Evolutionary conservation across 73 alveolate genomes (phyloP), one percentile per base, ranked within the genome.

Genomic region (Halteria grandinella): DNA sequence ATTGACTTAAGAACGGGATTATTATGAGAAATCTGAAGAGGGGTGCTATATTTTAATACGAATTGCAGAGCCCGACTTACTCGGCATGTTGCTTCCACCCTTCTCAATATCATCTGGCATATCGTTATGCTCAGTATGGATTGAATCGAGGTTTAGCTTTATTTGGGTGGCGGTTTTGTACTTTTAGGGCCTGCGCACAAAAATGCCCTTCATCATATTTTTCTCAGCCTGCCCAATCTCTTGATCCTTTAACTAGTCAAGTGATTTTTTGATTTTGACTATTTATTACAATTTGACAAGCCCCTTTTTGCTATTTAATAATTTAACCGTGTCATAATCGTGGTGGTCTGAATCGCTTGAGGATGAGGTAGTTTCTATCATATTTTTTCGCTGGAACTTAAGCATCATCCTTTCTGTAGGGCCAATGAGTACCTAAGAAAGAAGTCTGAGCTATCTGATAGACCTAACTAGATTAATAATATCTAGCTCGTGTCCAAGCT

Each of bases 341-440:
- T 57, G 73, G 28, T 57, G 36, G 18, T 57, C 73, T n/a, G 73
- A 57, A 31, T 57, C 73, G 8, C 55, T 33, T 33, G 73, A 57
- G 20, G 73, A 57, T 29, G 55, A 33, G 15, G 7, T 33, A 7
- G 73, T 14, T 45, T 66, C 57, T 1, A 66, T 1, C 25, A 66
- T 11, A 27, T 66, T 66, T 44, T 66, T 66, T 51, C 80, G 6
- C 50, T 66, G 47, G 80, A 66, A 66, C 32, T 66, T 66, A 23
- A 66, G 34, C 4, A 66, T n/a, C 24, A 44, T 3, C 32, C 66
- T 66, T 18, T 55, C 24, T 20, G 47, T 66, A 27, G 41, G 24
- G 14, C 45, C 24, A 3, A 66, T 18, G 12, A 66, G 52, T 12
- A 66, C 80, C 51, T 66, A 44, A 18, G 80, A 37, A 37, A 66